These are phyloP conservation scores for Mycena leptocephala DNA, from an alignment of 768 basidiomycete genomes.

Conservation along the genomic window DNA sequence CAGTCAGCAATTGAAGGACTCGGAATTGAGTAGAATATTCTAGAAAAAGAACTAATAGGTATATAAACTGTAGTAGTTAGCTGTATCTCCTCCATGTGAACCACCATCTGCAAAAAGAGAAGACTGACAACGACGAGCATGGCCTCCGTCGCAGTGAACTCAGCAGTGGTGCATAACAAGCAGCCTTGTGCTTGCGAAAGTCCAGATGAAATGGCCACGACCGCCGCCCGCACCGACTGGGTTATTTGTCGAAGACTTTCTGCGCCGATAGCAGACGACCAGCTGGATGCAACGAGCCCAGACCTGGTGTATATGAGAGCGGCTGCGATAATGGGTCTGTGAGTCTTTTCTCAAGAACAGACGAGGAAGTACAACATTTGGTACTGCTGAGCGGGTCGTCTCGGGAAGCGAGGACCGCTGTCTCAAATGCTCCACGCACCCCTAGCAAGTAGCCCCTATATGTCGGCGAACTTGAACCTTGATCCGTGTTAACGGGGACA, in stretches of 20 bases:
- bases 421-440: neutral
- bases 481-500: too few relatives aligned
- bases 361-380: neutral
- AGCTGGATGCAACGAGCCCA: too few relatives aligned
- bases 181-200: neutral
- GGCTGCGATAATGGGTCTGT: neutral
- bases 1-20: too few relatives aligned
- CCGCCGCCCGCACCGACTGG: neutral
- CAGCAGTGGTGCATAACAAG: neutral
- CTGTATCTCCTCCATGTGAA: too few relatives aligned
- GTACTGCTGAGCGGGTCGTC: neutral
- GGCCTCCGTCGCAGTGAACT: neutral
- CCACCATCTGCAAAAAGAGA: too few relatives aligned
- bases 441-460: too few relatives aligned
- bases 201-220: neutral
- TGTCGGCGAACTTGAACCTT: too few relatives aligned
- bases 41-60: too few relatives aligned
- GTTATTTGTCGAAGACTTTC: neutral
- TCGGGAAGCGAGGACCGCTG: neutral
- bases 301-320: neutral
- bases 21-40: too few relatives aligned
- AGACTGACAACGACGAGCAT: too few relatives aligned
- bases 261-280: neutral
- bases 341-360: neutral
- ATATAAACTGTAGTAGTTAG: too few relatives aligned